Conservation (phyloP, 331 rosid species). For the Erythrophleum ivorense region DNA sequence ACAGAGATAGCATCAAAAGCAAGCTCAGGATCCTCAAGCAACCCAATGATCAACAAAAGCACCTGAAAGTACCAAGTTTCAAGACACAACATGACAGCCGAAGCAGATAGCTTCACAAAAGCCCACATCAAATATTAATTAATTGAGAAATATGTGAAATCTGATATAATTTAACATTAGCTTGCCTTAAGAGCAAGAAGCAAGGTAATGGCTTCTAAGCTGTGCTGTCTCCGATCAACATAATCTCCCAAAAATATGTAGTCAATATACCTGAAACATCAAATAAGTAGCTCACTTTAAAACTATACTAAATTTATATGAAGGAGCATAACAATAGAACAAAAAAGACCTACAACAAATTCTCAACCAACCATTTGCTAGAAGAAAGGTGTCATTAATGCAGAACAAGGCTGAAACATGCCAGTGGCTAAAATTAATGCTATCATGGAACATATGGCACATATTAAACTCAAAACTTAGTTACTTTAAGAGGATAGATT, state of each 20-base stretch:
- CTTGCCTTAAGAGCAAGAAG: slow-evolving; percentile 91
- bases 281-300: slow-evolving; percentile 36
- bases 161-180: slow-evolving; percentile 30
- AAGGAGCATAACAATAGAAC: slow-evolving; percentile 27
- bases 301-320: slow-evolving; percentile 10
- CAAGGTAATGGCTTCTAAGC: slow-evolving; percentile 96
- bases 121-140: not conserved
- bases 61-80: slow-evolving; percentile 77
- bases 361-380: slow-evolving; percentile 28
- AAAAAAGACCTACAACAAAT: slow-evolving; percentile 2
- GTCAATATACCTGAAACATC: slow-evolving; percentile 82
- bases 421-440: not conserved
- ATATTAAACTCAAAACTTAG: slow-evolving; percentile 29
- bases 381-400: slow-evolving; percentile 22
- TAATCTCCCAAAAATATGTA: slow-evolving; percentile 44
- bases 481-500: not conserved
- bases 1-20: slow-evolving; percentile 64
- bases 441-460: slow-evolving; percentile 2
- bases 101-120: slow-evolving; percentile 62
- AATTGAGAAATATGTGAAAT: slow-evolving; percentile 22
- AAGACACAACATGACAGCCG: slow-evolving; percentile 75
- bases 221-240: slow-evolving; percentile 98
- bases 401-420: slow-evolving; percentile 25
- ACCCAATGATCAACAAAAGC: slow-evolving; percentile 61
- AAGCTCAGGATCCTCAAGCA: slow-evolving; percentile 60